These are phyloP conservation scores for Pichia cactophila DNA, from an alignment of 1,139 yeast genomes.

Conservation along the genomic window DNA sequence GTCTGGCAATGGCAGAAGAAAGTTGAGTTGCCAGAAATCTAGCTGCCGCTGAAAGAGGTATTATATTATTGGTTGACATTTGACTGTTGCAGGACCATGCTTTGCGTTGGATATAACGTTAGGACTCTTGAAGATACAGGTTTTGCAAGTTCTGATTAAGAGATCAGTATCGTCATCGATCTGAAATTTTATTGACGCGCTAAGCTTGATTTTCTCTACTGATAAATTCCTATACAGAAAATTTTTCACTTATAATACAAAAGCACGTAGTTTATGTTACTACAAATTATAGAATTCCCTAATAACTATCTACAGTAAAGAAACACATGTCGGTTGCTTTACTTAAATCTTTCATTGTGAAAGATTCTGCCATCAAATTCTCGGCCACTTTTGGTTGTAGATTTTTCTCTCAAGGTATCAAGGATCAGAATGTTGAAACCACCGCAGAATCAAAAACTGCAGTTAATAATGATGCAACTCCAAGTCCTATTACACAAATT, in stretches of 20 bases:
- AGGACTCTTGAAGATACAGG: too few relatives aligned
- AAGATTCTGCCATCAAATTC: neutral
- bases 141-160: too few relatives aligned
- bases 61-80: constrained; percentile 3
- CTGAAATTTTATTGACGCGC: too few relatives aligned
- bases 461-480: neutral
- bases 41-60: constrained; percentile 8
- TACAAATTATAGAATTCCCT: too few relatives aligned
- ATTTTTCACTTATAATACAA: too few relatives aligned
- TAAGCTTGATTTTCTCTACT: too few relatives aligned
- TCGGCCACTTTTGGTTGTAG: neutral
- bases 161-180: too few relatives aligned
- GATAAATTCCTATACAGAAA: too few relatives aligned
- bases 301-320: neutral
- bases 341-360: neutral
- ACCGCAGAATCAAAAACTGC: neutral
- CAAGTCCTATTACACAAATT: neutral
- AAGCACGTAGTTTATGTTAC: too few relatives aligned
- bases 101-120: neutral
- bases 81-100: neutral
- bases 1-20: neutral
- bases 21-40: constrained; percentile 13
- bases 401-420: constrained; percentile 3
- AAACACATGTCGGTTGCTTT: neutral
- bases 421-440: neutral